These are phyloP conservation scores for Didymella pomorum DNA, from an alignment of 2,329 filamentous ascomycete species.

Conservation along the genomic window DNA sequence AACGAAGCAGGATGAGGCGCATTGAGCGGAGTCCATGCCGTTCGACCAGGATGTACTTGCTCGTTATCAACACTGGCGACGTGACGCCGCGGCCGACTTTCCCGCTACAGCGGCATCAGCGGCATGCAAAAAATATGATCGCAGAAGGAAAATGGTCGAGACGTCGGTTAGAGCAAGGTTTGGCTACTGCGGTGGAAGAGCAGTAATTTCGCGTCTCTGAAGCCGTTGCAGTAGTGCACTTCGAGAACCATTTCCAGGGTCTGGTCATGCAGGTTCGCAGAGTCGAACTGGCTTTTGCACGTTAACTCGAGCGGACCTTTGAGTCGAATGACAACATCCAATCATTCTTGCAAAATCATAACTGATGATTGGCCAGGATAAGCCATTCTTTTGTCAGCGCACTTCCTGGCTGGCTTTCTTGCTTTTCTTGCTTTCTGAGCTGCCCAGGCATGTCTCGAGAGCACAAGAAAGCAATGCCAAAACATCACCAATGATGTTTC, in stretches of 20 bases:
- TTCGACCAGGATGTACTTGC: background rate
- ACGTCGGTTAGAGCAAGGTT: background rate
- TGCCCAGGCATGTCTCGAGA: background rate
- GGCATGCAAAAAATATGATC: background rate
- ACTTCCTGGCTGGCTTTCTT: too few relatives aligned
- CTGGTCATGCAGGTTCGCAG: constrained; percentile 1
- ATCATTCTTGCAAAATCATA: background rate
- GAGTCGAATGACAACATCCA: background rate
- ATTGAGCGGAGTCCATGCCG: constrained; percentile 1
- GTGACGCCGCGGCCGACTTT: background rate
- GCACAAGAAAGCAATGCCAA: background rate
- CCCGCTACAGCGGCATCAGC: background rate
- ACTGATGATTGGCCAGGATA: background rate
- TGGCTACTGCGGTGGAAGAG: background rate
- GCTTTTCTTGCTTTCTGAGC: background rate
- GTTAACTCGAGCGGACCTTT: background rate
- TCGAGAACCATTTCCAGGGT: background rate
- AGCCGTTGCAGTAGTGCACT: constrained; percentile 7
- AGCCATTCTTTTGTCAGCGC: background rate
- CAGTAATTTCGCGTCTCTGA: background rate
- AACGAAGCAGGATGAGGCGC: background rate
- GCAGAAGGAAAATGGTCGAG: background rate
- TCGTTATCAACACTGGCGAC: background rate
- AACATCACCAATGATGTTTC: background rate
- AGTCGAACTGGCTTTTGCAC: background rate